Base-by-base conservation (phyloP, 75 land plant species). In the Sequoiadendron giganteum region DNA sequence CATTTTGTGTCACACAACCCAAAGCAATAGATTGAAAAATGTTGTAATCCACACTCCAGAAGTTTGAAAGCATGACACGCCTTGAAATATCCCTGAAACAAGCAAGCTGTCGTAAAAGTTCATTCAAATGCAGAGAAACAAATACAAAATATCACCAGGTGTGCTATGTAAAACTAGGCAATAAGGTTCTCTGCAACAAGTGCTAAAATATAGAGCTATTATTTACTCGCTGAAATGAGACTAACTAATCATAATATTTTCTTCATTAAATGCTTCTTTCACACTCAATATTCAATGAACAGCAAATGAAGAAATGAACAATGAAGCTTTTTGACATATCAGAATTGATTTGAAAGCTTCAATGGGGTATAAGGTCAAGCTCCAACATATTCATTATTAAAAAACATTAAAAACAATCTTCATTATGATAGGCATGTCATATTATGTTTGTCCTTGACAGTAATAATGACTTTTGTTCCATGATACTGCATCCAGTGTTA, bases 51-150 rank as follows among this genome's bases (percentile, higher is more conserved):
- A 90, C 78, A 58, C 86, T 32, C 55, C 82, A 87, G 79, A 92
- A 93, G 11, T 78, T 92, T 65, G 94, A 87, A 2, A 94, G n/a
- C 19, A 93, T 84, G 28, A 84, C 75, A 2, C 91, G 86, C 85
- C 88, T 88, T 25, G 89, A 86, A 47, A 94, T 84, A 76, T 94
- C 94, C 95, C 95, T 94, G 87, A 65, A 73, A 84, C 86, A 56
- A 45, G 77, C 90, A 68, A 89, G 91, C 92, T 94, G 10, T 47
- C 3, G 8, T 82, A 43, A 82, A 47, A 45, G 45, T 40, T 28
- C 28, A 11, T n/a, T n/a, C 48, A 28, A 43, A 82, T n/a, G n/a
- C 30, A 43, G 30, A 40, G 45, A 43, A 82, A 82, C 13, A 82
- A 79, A 25, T 42, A 79, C 21, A 79, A 43, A 19, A 11, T n/a